Evolutionary conservation across 306 rosid species (phyloP).

Genomic region (Cyclanthera cordifolia): DNA sequence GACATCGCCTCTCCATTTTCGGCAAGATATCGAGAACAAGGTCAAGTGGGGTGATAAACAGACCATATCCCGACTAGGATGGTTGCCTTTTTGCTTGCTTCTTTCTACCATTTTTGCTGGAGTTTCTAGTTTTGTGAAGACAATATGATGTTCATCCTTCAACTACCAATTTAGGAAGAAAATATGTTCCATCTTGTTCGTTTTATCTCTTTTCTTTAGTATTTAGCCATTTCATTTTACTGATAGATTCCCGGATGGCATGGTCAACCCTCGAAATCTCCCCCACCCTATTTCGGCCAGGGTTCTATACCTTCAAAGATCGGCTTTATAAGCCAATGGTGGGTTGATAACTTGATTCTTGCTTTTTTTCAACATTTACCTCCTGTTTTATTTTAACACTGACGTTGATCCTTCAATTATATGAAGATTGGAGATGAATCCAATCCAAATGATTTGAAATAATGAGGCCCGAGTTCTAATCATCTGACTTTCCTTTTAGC

Average conservation of each 20-base stretch:
- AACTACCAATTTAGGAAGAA: not conserved
- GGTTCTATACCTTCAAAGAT: not conserved
- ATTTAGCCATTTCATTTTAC: not conserved
- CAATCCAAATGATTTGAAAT: not conserved
- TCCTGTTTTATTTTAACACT: not conserved
- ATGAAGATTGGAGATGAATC: not conserved
- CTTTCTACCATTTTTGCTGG: slow-evolving; percentile 5
- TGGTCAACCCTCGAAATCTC: not conserved
- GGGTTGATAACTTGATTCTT: not conserved
- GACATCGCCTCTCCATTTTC: not conserved
- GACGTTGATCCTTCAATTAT: not conserved
- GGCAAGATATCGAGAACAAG: too few relatives aligned
- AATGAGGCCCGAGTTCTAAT: not conserved
- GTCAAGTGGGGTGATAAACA: not conserved
- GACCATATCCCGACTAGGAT: not conserved
- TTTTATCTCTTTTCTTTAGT: not conserved
- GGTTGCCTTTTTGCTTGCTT: not conserved
- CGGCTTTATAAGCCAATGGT: not conserved
- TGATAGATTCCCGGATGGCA: not conserved
- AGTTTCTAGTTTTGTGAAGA: not conserved
- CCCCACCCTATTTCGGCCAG: not conserved
- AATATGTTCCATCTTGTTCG: not conserved
- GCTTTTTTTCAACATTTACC: not conserved
- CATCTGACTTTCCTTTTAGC: not conserved
- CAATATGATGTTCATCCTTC: not conserved